Evolutionary conservation across 208 protist genomes (phyloP).

Genomic region (Crithidia acanthocephali): DNA sequence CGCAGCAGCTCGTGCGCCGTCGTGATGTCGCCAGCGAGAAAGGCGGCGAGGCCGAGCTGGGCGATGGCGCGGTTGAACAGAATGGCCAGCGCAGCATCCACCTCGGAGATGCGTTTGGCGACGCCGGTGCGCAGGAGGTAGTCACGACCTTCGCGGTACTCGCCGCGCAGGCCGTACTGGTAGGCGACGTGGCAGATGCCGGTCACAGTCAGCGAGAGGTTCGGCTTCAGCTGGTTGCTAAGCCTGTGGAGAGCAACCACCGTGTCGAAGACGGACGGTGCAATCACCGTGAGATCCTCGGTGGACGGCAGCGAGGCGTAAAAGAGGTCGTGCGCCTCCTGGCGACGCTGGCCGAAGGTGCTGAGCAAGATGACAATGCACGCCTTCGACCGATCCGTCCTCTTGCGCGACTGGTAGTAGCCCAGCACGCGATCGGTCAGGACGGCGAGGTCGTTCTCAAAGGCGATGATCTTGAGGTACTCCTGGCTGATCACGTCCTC

Average conservation of each 20-base stretch:
- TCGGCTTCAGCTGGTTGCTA: constrained; percentile 37
- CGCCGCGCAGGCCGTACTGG: constrained; percentile 75
- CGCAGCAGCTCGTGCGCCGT: constrained; percentile 71
- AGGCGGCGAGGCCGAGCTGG: constrained; percentile 84
- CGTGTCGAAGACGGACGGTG: constrained; percentile 59
- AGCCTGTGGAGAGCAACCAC: constrained; percentile 59
- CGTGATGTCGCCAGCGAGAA: constrained; percentile 64
- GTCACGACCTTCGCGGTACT: constrained; percentile 79
- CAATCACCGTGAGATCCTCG: constrained; percentile 43
- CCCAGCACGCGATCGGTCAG: constrained; percentile 60
- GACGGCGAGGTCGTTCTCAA: constrained; percentile 74
- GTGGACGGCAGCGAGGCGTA: constrained; percentile 39
- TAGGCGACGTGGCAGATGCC: constrained; percentile 72
- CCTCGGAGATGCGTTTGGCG: constrained; percentile 35
- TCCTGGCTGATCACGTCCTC: constrained; percentile 39
- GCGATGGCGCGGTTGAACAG: constrained; percentile 82
- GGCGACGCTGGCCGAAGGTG: constrained; percentile 68
- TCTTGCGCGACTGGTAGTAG: constrained; percentile 58
- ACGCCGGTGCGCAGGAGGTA: constrained; percentile 70
- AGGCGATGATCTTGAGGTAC: constrained; percentile 63
- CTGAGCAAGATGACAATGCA: constrained; percentile 69
- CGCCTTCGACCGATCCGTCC: constrained; percentile 32
- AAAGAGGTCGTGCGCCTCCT: constrained; percentile 75
- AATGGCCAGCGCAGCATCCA: constrained; percentile 47
- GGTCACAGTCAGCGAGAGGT: constrained; percentile 20